Percentiles rank a stretch among this genome's conserved stretches.
Conservation (phyloP, 1,284 basidiomycete species). For the Marasmius sp. region DNA sequence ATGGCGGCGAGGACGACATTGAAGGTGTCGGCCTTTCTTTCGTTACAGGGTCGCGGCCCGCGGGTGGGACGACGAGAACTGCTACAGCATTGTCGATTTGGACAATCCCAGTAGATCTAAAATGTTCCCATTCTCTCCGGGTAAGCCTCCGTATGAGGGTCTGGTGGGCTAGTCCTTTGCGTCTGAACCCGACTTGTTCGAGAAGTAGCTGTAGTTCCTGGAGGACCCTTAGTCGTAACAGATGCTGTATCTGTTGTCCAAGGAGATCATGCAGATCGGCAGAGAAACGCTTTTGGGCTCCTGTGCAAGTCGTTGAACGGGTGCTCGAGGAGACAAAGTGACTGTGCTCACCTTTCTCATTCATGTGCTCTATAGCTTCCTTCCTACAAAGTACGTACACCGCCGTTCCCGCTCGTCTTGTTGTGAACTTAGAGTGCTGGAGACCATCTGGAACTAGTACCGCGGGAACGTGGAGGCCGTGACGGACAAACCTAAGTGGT, state of each 20-base stretch:
- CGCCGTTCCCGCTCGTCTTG: conserved; percentile 41
- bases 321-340: conserved; percentile 7
- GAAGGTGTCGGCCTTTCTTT: conserved; percentile 42
- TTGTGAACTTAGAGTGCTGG: conserved; percentile 60
- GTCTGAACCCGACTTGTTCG: conserved; percentile 35
- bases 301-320: conserved; percentile 13
- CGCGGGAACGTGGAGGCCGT: conserved; percentile 3
- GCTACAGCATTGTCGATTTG: conserved; percentile 57
- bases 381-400: conserved; percentile 60
- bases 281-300: conserved; percentile 30
- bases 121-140: conserved; percentile 50
- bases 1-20: conserved; percentile 40
- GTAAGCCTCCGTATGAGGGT: conserved; percentile 61
- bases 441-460: conserved; percentile 65
- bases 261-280: conserved; percentile 40
- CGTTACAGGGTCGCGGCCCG: conserved; percentile 54
- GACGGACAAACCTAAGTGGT: conserved; percentile 8
- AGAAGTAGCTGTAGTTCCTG: conserved; percentile 68
- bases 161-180: conserved; percentile 21
- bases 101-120: conserved; percentile 48
- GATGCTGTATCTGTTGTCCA: conserved; percentile 54
- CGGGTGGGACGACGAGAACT: conserved; percentile 67
- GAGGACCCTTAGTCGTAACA: conserved; percentile 67
- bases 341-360: conserved; percentile 29
- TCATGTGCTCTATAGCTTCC: conserved; percentile 36